Conservation (phyloP, 2,329 filamentous ascomycete genomes). For the Xylariaceae sp. region DNA sequence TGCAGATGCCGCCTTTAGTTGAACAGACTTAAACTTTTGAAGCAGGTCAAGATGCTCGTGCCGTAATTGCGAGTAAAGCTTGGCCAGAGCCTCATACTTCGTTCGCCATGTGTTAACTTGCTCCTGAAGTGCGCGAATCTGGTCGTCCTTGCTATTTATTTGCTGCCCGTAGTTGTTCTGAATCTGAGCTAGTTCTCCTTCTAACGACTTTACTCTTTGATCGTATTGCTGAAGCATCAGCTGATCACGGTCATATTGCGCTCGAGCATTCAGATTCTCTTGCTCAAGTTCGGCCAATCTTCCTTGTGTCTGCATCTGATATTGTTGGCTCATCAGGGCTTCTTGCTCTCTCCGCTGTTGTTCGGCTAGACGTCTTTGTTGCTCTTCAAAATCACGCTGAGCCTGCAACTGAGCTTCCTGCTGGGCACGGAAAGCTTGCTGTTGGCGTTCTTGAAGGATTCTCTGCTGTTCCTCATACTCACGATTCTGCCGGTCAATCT, state of each 20-base stretch:
- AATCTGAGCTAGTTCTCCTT: slow-evolving; percentile 78
- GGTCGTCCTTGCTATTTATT: slow-evolving; percentile 84
- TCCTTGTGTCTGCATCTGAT: slow-evolving; percentile 89
- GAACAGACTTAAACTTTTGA: slow-evolving; percentile 93
- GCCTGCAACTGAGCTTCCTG: slow-evolving; percentile 79
- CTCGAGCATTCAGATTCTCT: slow-evolving; percentile 88
- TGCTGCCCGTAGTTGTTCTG: slow-evolving; percentile 82
- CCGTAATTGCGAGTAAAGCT: slow-evolving; percentile 92
- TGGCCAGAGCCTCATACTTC: slow-evolving; percentile 94
- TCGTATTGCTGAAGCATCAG: slow-evolving; percentile 97
- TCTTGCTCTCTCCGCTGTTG: slow-evolving; percentile 90
- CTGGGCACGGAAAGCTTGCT: slow-evolving; percentile 74
- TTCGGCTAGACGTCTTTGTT: slow-evolving; percentile 80
- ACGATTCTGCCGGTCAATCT: slow-evolving; percentile 84
- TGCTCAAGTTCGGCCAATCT: slow-evolving; percentile 92
- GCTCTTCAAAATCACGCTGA: slow-evolving; percentile 93
- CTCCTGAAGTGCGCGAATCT: slow-evolving; percentile 87
- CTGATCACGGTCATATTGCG: slow-evolving; percentile 96
- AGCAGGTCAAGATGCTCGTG: slow-evolving; percentile 92
- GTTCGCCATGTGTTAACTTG: slow-evolving; percentile 97
- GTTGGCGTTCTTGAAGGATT: slow-evolving; percentile 80
- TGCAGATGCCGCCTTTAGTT: slow-evolving; percentile 92
- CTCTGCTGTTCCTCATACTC: slow-evolving; percentile 94
- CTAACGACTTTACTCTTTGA: slow-evolving; percentile 85
- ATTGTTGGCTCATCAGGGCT: slow-evolving; percentile 81